Evolutionary conservation across 495 filamentous ascomycete genomes (phyloP), one percentile per base, ranked within the genome.

Genomic region (Annulohypoxylon stygium): DNA sequence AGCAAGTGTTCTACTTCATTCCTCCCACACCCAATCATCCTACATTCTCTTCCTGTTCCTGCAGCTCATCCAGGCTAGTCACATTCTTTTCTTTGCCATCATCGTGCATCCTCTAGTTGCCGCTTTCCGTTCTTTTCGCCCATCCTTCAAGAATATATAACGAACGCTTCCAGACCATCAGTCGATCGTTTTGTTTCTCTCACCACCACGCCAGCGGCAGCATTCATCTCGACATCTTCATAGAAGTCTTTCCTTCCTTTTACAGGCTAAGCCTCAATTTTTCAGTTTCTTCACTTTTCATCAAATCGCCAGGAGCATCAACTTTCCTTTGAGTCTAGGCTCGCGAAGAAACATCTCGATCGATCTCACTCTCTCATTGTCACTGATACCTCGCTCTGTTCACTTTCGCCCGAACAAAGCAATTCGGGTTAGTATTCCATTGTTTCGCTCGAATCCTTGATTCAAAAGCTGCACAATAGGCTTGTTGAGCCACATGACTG

Each of bases 241-340:
- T 20, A 39, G 33, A 58, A 58, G 62, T 69, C 67, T 70, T 75
- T 76, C 76, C 68, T 80, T 80, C 73, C 53, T 81, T 74, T 74
- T 77, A 74, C 65, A 78, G 82, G 80, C 78, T 74, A 79, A 76
- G 16, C 79, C 78, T 78, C 65, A 69, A 6, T 69, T 76, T 73
- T 65, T 45, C 16, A 37, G 37, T 79, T 73, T 77, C 61, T 76
- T 73, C 69, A 60, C 58, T 47, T 71, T 64, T 61, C 18, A 18
- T n/a, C 70, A 75, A 64, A 64, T 75, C 73, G 81, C 82, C 82
- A 79, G 81, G 82, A 76, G 82, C 81, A 82, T 69, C 67, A 77
- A 77, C 70, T 71, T 75, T 78, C 75, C 71, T 82, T 75, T 62
- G 72, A 78, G 75, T 73, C 60, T 51, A 78, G 53, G n/a, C 77